Evolutionary conservation across 1,284 basidiomycete species (phyloP).

Genomic region (Cystobasidium slooffiae): DNA sequence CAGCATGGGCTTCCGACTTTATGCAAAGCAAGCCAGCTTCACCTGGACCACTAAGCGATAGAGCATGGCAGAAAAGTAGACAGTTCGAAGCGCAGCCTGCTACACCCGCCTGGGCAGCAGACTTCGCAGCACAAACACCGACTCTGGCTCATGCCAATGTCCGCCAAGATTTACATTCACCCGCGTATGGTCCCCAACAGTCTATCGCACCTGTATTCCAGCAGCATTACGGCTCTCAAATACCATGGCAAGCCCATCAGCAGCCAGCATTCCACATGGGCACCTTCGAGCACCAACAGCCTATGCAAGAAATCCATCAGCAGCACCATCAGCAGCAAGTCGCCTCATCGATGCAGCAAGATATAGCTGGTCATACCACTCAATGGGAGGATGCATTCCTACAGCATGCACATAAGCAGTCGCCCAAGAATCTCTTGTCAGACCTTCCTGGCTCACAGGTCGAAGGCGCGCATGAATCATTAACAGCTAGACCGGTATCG

Average conservation of each 20-base stretch:
- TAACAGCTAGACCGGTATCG: conserved; percentile 39
- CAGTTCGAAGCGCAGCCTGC: conserved; percentile 2
- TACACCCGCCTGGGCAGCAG: conserved; percentile 36
- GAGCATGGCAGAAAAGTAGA: conserved; percentile 40
- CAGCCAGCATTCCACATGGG: neutral
- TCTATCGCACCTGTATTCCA: neutral
- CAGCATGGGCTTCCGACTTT: conserved; percentile 48
- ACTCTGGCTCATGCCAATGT: neutral
- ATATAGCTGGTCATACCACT: neutral
- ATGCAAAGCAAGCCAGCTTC: conserved; percentile 31
- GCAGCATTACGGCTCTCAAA: neutral
- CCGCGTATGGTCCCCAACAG: neutral
- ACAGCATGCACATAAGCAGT: conserved; percentile 19
- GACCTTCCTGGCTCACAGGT: conserved; percentile 1
- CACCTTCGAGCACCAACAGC: conserved; percentile 12
- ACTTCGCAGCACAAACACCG: conserved; percentile 35
- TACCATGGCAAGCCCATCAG: conserved; percentile 18
- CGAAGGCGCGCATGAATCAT: conserved; percentile 23
- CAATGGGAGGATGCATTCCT: conserved; percentile 42
- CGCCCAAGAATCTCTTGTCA: neutral
- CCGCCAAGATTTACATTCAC: conserved; percentile 16
- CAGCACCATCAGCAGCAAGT: conserved; percentile 9
- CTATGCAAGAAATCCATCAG: neutral
- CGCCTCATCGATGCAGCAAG: neutral
- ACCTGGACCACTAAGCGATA: conserved; percentile 8